Base-by-base conservation (phyloP, 2,329 filamentous ascomycete genomes). In the Xylaria sp. region DNA sequence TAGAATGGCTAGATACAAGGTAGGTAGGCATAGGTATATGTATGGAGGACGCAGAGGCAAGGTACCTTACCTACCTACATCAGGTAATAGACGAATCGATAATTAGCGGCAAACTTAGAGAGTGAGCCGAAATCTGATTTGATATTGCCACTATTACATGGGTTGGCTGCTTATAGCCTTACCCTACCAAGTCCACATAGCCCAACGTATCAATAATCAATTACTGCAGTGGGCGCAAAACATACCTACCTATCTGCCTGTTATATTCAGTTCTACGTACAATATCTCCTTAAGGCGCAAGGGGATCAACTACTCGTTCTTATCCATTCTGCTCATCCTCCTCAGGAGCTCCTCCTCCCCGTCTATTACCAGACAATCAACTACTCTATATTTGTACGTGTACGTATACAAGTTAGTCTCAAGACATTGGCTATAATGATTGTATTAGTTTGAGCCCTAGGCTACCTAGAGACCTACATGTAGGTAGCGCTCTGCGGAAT, bases 121-220 rank as follows among this genome's bases (percentile, higher is more conserved):
- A 42, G 11, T 4, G 36, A 58, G 57, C 61, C 61, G 61, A 46
- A 69, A 66, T 53, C 63, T 69, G 59, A 69, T 67, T 69, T 69
- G 67, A 69, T 67, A 69, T 67, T 58, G 67, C 54, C 49, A 59
- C 62, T 36, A 59, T 63, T 66, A 42, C 54, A 59, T 59, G 48
- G 26, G 42, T 42, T 42, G 36, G 38, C 63, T 65, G 58, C 42
- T 36, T 60, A 59, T 66, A 66, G 63, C 58, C 66, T 62, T 62
- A 65, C 57, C 49, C 54, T 58, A 56, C 33, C 53, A 20, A 54
- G 33, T 56, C 53, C 53, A 56, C 53, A 20, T 56, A 36, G 53
- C 53, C 53, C n/a, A 56, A 23, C 33, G 20, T 38, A 56, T 23
- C 51, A 33, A 56, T 56, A 38, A 38, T 56, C 28, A 56, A 56